phyloP scores from a whole-genome alignment of 2,329 filamentous ascomycete species.

The Aspergillus ibericus region DNA sequence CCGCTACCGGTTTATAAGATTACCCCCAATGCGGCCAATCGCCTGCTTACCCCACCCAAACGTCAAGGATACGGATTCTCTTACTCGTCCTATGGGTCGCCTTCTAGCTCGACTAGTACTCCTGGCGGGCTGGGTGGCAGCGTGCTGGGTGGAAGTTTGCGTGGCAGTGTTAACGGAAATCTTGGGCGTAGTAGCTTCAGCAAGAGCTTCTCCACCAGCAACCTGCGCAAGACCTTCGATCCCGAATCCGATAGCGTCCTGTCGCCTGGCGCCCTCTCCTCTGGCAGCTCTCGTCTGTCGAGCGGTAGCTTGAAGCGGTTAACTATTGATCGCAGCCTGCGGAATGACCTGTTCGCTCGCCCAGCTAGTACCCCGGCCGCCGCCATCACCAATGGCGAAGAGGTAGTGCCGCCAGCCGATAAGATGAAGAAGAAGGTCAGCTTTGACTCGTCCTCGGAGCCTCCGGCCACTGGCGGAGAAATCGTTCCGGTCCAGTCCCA shows the following conservation, averaged over 20 bases:
- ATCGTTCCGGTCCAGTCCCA: constrained; percentile 53
- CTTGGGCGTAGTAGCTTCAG: constrained; percentile 66
- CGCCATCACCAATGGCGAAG: constrained; percentile 39
- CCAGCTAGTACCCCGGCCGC: constrained; percentile 35
- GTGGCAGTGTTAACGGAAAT: constrained; percentile 50
- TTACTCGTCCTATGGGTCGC: constrained; percentile 87
- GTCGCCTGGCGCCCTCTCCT: constrained; percentile 79
- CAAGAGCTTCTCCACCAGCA: constrained; percentile 88
- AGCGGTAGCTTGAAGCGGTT: constrained; percentile 80
- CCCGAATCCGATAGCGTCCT: constrained; percentile 78
- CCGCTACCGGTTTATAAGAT: constrained; percentile 85
- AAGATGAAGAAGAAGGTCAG: constrained; percentile 77
- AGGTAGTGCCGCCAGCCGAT: constrained; percentile 38
- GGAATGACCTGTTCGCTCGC: constrained; percentile 61
- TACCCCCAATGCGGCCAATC: constrained; percentile 75
- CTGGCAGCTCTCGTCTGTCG: constrained; percentile 64
- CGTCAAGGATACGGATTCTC: constrained; percentile 82
- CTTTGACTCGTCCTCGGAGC: constrained; percentile 64
- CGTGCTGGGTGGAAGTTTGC: constrained; percentile 50
- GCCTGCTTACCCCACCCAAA: constrained; percentile 80
- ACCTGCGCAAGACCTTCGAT: constrained; percentile 76
- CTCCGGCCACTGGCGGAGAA: constrained; percentile 45
- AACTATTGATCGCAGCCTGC: constrained; percentile 84
- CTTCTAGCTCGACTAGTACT: constrained; percentile 68
- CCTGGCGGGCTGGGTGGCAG: constrained; percentile 68